Conservation (phyloP, 768 basidiomycete species). For the Kwoniella pini region DNA sequence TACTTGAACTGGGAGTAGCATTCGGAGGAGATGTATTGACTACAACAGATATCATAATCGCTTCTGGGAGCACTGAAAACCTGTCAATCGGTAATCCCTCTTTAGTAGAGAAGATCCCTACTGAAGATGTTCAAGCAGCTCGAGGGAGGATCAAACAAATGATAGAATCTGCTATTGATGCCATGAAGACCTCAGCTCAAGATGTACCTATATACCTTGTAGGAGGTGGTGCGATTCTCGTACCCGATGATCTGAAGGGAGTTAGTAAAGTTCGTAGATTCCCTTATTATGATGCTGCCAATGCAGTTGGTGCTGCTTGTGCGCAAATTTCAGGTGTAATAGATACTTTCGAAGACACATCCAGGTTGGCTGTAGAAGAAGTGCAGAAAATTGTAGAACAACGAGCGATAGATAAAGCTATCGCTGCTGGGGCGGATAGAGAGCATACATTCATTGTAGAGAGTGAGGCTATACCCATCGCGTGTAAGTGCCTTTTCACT, state of each 20-base stretch:
- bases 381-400: conserved; percentile 55
- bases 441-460: conserved; percentile 61
- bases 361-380: conserved; percentile 45
- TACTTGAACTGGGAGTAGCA: conserved; percentile 57
- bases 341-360: conserved; percentile 56
- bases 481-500: conserved; percentile 27
- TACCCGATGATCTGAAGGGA: conserved; percentile 61
- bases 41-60: conserved; percentile 65
- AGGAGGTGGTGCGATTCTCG: conserved; percentile 67
- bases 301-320: conserved; percentile 59
- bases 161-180: conserved; percentile 61
- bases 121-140: conserved; percentile 52
- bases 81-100: conserved; percentile 52
- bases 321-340: conserved; percentile 66
- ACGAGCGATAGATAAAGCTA: conserved; percentile 59
- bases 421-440: conserved; percentile 59
- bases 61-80: conserved; percentile 42
- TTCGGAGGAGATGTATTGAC: conserved; percentile 65
- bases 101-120: conserved; percentile 45
- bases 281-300: conserved; percentile 57
- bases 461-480: conserved; percentile 62
- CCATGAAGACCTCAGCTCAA: conserved; percentile 66
- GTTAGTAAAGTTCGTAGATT: conserved; percentile 61
- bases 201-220: conserved; percentile 65
- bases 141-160: conserved; percentile 57